These are phyloP conservation scores for Polyporus arcularius DNA, from an alignment of 768 basidiomycete species.

Conservation along the genomic window DNA sequence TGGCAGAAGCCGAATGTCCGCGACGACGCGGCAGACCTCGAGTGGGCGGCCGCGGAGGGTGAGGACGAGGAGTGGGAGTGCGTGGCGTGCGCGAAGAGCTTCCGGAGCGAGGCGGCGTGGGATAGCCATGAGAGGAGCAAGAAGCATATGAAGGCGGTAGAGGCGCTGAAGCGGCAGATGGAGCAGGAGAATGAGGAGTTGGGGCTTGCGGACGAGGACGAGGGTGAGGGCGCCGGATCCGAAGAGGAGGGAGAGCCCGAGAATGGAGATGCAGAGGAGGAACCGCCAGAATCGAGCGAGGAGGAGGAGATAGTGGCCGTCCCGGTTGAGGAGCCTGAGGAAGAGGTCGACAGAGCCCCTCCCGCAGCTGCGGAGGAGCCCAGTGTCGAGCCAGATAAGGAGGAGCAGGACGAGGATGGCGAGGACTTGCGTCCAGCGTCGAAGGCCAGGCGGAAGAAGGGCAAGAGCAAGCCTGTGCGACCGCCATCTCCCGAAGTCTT, in stretches of 20 bases:
- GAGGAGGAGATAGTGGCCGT: slow-evolving; percentile 9
- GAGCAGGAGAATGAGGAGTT: slow-evolving; percentile 68
- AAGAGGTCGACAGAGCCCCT: slow-evolving; percentile 27
- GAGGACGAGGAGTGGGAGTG: slow-evolving; percentile 87
- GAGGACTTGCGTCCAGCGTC: background rate
- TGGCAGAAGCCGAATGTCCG: slow-evolving; percentile 71
- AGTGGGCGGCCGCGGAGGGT: slow-evolving; percentile 75
- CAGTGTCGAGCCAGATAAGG: background rate
- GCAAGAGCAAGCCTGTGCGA: slow-evolving; percentile 17
- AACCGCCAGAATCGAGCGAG: background rate
- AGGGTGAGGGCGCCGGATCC: slow-evolving; percentile 27
- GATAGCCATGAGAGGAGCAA: slow-evolving; percentile 94
- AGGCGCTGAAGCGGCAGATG: slow-evolving; percentile 78
- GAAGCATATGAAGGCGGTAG: slow-evolving; percentile 90
- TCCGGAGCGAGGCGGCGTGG: slow-evolving; percentile 93
- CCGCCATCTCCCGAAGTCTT: slow-evolving; percentile 11
- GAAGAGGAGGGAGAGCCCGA: slow-evolving; percentile 18
- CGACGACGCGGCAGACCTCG: slow-evolving; percentile 59
- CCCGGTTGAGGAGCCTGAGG: background rate
- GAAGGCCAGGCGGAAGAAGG: slow-evolving; percentile 11
- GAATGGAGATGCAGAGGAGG: background rate
- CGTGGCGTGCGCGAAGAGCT: slow-evolving; percentile 89
- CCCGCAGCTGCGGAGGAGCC: slow-evolving; percentile 11
- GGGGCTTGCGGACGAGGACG: slow-evolving; percentile 40
- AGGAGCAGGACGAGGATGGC: background rate